Evolutionary conservation across 306 rosid genomes (phyloP), one percentile per base, ranked within the genome.

Genomic region (Amphicarpaea edgeworthii): DNA sequence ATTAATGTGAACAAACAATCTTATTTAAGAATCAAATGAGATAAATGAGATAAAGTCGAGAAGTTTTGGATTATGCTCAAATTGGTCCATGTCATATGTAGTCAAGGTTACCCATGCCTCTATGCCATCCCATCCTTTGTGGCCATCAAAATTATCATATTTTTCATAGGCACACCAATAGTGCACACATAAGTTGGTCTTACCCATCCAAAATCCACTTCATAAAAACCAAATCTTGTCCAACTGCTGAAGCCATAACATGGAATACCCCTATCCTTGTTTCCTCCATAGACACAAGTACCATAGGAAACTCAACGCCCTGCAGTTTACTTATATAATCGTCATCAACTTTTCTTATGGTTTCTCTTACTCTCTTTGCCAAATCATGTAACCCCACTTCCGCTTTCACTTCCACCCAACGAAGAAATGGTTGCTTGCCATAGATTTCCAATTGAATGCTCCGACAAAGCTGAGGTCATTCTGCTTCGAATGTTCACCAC

Each of bases 91-190:
- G 37, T 30, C 5, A 30, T 5, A 0, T 4, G 6, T 30, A 30
- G 37, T 30, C 77, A 87, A 67, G 60, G 81, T 84, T n/a, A 87
- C 73, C 90, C 85, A 84, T 3, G 85, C 88, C 54, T 87, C 90
- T n/a, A 84, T 75, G 37, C 86, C 88, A 55, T 72, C 79, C 3
- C 86, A 12, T 30, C 32, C 40, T 43, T 62, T 8, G 85, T 4
- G 16, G 59, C 17, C 67, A 72, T 57, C 17, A 72, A 57, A 26
- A 55, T 21, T 0, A 42, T 10, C 42, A 4, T 42, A 58, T 72
- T 72, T 54, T 72, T 21, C 5, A 72, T n/a, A 15, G 54, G 66
- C 1, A 72, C 12, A 8, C 68, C 82, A 2, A 77, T 51, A 14
- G 84, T 53, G 6, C 58, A 46, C 43, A 82, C 88, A 81, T 86